Conservation (phyloP, 805 yeast species). For the Naumovozyma dairenensis region DNA sequence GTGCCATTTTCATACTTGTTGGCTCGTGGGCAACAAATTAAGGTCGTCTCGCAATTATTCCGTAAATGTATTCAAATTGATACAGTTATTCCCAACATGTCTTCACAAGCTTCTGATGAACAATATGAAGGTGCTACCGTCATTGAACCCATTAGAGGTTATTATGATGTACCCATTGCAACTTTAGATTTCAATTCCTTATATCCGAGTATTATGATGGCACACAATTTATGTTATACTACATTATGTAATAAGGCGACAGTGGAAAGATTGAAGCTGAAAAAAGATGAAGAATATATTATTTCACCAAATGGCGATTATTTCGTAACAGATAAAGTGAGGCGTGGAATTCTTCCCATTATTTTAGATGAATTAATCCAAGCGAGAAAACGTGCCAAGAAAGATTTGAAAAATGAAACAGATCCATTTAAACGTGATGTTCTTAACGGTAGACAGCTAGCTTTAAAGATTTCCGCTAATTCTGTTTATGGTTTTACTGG, state of each 20-base stretch:
- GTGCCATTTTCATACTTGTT: conserved; percentile 88
- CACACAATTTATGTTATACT: conserved; percentile 93
- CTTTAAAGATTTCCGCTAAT: conserved; percentile 92
- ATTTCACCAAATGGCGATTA: conserved; percentile 86
- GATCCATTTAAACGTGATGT: conserved; percentile 93
- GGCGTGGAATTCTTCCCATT: conserved; percentile 86
- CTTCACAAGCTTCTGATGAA: conserved; percentile 73
- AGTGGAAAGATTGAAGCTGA: conserved; percentile 51
- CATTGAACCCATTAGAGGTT: conserved; percentile 92
- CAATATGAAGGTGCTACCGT: conserved; percentile 98
- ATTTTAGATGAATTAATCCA: conserved; percentile 77
- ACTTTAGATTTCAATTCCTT: conserved; percentile 94
- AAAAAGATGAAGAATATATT: conserved; percentile 69
- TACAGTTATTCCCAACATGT: conserved; percentile 85
- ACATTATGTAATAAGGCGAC: conserved; percentile 66
- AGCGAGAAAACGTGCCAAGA: conserved; percentile 90
- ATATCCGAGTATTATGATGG: conserved; percentile 99
- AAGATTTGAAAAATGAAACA: conserved; percentile 80
- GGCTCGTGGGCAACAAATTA: conserved; percentile 93
- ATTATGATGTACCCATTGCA: conserved; percentile 94
- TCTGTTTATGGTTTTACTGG: conserved; percentile 99
- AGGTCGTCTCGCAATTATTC: conserved; percentile 90
- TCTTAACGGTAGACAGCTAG: conserved; percentile 93
- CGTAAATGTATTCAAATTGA: conserved; percentile 83
- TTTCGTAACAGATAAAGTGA: conserved; percentile 58